Conservation (phyloP, 192 early-diverging fungal genomes). For the Paraglomus occultum region DNA sequence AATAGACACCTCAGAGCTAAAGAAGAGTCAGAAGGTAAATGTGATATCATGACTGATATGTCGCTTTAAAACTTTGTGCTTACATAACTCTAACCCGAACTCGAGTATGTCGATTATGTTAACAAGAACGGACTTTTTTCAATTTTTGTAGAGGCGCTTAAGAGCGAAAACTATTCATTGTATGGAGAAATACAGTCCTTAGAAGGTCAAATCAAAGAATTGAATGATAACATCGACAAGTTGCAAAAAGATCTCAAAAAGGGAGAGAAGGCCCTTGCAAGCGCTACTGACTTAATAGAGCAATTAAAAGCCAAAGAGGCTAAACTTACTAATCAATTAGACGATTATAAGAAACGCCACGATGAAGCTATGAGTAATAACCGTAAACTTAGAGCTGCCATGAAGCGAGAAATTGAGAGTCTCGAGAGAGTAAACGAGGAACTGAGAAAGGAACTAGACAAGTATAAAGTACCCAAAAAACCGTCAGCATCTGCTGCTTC, state of each 20-base stretch:
- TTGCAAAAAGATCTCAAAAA: conserved; percentile 55
- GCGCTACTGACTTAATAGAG: conserved; percentile 56
- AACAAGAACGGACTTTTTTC: neutral
- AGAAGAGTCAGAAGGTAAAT: conserved; percentile 58
- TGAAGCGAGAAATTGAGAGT: conserved; percentile 63
- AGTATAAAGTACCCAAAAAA: conserved; percentile 37
- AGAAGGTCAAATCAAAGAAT: conserved; percentile 40
- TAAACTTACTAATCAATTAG: conserved; percentile 35
- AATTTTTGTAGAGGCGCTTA: conserved; percentile 45
- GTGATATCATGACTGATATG: neutral
- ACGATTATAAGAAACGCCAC: conserved; percentile 36
- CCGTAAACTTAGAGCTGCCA: conserved; percentile 49
- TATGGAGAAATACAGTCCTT: conserved; percentile 52
- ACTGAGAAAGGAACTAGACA: conserved; percentile 50
- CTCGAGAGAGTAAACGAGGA: conserved; percentile 57
- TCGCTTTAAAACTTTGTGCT: neutral
- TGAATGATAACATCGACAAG: conserved; percentile 45
- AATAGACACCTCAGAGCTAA: conserved; percentile 48
- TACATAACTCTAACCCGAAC: neutral
- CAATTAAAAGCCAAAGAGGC: conserved; percentile 60
- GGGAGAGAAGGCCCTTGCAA: conserved; percentile 48
- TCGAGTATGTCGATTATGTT: neutral
- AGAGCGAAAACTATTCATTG: conserved; percentile 56
- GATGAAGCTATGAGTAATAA: conserved; percentile 61
- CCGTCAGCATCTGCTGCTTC: conserved; percentile 10